phyloP scores from a whole-genome alignment of 139 green algal genomes.

The Chlorella sp. region DNA sequence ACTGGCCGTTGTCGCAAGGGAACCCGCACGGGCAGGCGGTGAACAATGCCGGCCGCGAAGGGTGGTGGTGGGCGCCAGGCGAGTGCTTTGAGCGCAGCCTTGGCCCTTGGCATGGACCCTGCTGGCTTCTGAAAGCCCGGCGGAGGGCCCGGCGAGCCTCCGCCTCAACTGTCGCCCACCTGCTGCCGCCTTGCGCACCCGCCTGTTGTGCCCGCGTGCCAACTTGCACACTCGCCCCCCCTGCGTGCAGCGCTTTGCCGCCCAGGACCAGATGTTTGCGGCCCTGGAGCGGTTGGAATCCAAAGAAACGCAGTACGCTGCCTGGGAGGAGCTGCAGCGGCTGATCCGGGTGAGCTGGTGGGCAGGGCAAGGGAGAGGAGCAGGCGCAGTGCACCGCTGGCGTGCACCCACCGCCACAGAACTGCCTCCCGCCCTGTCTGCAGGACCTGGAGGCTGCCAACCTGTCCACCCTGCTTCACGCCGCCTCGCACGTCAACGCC shows the following conservation, averaged over 20 bases:
- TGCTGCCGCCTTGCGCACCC: neutral
- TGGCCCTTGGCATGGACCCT: no score
- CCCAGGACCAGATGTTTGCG: conserved; percentile 8
- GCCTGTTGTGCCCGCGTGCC: neutral
- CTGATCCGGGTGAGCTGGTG: neutral
- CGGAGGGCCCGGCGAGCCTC: neutral
- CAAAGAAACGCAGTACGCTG: conserved; percentile 14
- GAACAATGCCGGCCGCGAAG: neutral
- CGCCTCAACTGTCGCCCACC: neutral
- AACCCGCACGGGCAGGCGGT: neutral
- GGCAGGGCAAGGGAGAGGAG: neutral
- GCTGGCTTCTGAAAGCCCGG: no score
- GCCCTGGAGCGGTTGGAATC: conserved; percentile 19
- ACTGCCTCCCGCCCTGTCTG: no score
- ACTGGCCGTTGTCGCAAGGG: no score
- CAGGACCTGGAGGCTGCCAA: conserved; percentile 4
- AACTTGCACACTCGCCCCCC: neutral
- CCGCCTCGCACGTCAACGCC: neutral
- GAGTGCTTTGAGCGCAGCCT: neutral
- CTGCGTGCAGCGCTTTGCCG: neutral
- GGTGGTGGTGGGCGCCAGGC: no score
- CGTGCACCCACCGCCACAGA: neutral
- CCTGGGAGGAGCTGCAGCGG: neutral
- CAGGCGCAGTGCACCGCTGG: neutral
- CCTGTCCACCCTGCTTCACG: conserved; percentile 29